Conservation (phyloP, 306 rosid species). For the Prunus campanulata region DNA sequence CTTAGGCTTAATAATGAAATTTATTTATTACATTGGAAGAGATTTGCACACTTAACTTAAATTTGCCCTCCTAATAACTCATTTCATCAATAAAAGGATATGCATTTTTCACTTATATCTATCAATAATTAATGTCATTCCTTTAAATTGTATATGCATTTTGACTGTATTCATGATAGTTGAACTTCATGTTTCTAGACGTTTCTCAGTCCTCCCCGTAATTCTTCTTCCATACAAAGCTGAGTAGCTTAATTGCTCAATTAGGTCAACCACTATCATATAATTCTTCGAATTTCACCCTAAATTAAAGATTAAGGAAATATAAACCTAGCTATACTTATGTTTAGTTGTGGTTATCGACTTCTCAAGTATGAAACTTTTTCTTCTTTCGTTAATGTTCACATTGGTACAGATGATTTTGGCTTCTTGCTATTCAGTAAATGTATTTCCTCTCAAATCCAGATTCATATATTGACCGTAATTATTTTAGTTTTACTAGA, state of each 20-base stretch:
- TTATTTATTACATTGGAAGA: background rate
- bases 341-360: background rate
- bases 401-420: too few species aligned
- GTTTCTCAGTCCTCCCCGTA: background rate
- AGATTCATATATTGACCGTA: too few species aligned
- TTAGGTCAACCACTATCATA: background rate
- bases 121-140: constrained; percentile 11
- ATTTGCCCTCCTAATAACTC: background rate
- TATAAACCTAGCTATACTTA: background rate
- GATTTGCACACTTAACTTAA: background rate
- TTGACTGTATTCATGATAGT: constrained; percentile 10
- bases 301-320: background rate
- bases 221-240: background rate
- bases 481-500: too few species aligned
- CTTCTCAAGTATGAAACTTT: background rate
- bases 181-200: background rate
- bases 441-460: too few species aligned
- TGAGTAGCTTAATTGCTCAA: background rate
- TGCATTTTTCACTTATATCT: background rate
- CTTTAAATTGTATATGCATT: constrained; percentile 9
- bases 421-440: too few species aligned
- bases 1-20: background rate
- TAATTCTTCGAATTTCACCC: background rate
- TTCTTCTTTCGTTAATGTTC: too few species aligned
- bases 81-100: background rate